Conservation (phyloP, 2,329 filamentous ascomycete genomes). For the Aspergillus quadricinctus region DNA sequence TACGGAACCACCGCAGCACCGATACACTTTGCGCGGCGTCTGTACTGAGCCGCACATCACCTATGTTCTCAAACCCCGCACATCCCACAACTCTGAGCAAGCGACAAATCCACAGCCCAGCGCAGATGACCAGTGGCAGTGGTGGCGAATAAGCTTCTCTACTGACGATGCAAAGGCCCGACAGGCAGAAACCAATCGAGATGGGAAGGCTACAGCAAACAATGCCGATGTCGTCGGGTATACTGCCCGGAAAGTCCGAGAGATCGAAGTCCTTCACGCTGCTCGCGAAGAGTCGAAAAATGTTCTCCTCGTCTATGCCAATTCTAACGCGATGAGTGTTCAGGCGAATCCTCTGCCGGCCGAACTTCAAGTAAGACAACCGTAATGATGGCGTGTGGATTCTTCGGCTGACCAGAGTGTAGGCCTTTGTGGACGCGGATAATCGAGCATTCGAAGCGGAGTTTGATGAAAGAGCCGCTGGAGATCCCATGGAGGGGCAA, state of each 20-base stretch:
- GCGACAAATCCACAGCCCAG: conserved; percentile 16
- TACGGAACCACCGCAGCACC: conserved; percentile 39
- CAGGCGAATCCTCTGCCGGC: conserved; percentile 27
- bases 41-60: conserved; percentile 55
- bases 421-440: conserved; percentile 49
- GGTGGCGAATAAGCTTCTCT: conserved; percentile 55
- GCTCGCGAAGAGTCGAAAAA: conserved; percentile 49
- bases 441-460: conserved; percentile 41
- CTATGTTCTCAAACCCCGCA: conserved; percentile 48
- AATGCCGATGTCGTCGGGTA: conserved; percentile 37
- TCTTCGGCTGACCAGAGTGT: conserved; percentile 5
- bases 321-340: conserved; percentile 42
- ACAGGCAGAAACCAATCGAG: conserved; percentile 22
- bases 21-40: conserved; percentile 56
- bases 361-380: conserved; percentile 34
- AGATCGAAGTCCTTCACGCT: conserved; percentile 53
- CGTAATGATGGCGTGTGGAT: background rate
- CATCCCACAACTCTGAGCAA: conserved; percentile 16
- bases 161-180: conserved; percentile 38
- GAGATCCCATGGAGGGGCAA: conserved; percentile 4
- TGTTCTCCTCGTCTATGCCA: conserved; percentile 58
- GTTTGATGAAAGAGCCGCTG: conserved; percentile 21
- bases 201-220: conserved; percentile 15
- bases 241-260: conserved; percentile 41
- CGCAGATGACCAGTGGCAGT: conserved; percentile 41